Evolutionary conservation across 306 rosid species (phyloP), one percentile per base, ranked within the genome.

Genomic region (Cucumis melo): DNA sequence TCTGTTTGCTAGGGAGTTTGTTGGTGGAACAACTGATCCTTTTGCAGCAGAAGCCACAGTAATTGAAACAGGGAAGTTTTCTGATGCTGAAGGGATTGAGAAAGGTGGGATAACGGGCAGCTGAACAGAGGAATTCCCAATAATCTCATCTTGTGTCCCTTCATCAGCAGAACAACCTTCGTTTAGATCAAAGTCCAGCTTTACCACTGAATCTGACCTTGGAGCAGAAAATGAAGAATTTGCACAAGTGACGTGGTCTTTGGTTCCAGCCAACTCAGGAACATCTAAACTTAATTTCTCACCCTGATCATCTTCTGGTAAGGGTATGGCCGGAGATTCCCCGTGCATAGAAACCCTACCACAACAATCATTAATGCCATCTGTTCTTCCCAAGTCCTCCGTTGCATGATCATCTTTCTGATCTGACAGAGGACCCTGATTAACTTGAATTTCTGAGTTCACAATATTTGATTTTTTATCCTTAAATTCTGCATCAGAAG

Each of bases 31-130:
- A 84, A 92, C 86, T 0, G 95, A 87, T 13, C 99, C 97, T 78
- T 95, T 92, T 64, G 97, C 93, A 72, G 99, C 96, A 39, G 98
- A 89, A 34, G 97, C 95, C 36, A 89, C 90, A 0, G 99, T 95
- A 81, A 95, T 78, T 50, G 99, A 88, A 57, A 91, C 67, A 78
- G 88, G 91, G 56, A 92, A 89, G 42, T 90, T 80, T 65, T 88
- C 86, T 20, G 98, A 82, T 76, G 84, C 76, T 32, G 95, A 76
- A 5, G 99, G 77, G 77, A 85, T 76, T 29, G 90, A 83, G 83
- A 92, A 82, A 38, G 96, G 89, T 63, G 61, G 8, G 16, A 73
- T 21, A 32, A 32, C 10, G 16, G 46, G 61, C 46, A 51, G 58
- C 39, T 27, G 76, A 76, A 90, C 84, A 0, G 88, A 76, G 55